phyloP scores from a whole-genome alignment of 2,329 filamentous ascomycete genomes.

The Dactylellina parvicollis region DNA sequence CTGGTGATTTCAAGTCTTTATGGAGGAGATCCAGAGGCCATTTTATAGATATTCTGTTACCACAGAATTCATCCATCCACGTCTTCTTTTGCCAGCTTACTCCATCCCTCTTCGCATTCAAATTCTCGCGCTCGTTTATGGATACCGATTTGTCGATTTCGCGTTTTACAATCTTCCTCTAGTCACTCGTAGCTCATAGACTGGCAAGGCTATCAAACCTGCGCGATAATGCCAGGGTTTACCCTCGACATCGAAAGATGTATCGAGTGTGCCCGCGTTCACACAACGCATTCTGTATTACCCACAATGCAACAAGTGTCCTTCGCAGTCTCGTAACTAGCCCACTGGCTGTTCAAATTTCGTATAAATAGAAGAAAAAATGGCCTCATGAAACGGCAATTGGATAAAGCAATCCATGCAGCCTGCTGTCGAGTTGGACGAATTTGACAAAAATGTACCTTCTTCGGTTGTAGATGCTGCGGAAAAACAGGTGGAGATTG shows the following conservation, averaged over 20 bases:
- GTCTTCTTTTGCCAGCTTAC: too few species aligned
- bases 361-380: background rate
- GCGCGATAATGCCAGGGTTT: background rate
- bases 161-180: conserved; percentile 23
- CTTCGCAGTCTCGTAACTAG: too few species aligned
- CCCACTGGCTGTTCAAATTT: too few species aligned
- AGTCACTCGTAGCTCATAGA: background rate
- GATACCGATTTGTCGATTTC: conserved; percentile 20
- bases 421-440: background rate
- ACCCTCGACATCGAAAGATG: background rate
- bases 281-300: conserved; percentile 2
- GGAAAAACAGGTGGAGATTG: background rate
- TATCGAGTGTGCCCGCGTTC: background rate
- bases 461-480: background rate
- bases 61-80: too few species aligned
- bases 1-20: conserved; percentile 21
- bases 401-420: conserved; percentile 1
- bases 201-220: conserved; percentile 12
- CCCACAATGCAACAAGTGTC: conserved; percentile 1
- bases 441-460: background rate
- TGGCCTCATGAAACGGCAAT: conserved; percentile 5
- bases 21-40: background rate
- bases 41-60: conserved; percentile 35
- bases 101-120: too few species aligned
- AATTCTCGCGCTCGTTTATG: background rate